A percentile compares a stretch with the other conserved stretches of the same genome.
These are phyloP conservation scores for Venturia oleaginea DNA, from an alignment of 2,329 filamentous ascomycete species.

Conservation along the genomic window DNA sequence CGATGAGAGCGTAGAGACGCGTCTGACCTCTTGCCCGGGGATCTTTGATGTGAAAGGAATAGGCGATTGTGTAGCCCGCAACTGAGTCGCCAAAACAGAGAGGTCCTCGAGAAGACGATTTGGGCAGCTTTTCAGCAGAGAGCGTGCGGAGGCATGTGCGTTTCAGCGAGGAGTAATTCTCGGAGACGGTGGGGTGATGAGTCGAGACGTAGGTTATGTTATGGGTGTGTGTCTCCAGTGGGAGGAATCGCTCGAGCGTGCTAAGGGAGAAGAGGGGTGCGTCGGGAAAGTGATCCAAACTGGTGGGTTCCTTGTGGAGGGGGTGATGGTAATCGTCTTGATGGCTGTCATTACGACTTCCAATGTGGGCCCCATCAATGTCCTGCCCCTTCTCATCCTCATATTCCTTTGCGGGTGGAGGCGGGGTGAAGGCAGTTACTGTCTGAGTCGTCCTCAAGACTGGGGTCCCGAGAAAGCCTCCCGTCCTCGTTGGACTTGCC, in stretches of 20 bases:
- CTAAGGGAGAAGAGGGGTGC: slow-evolving; percentile 24
- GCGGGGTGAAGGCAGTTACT: slow-evolving; percentile 36
- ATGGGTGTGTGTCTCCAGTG: slow-evolving; percentile 39
- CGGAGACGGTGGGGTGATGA: slow-evolving; percentile 44
- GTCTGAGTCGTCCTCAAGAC: slow-evolving; percentile 47
- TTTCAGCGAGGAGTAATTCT: slow-evolving; percentile 45
- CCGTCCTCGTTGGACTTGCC: slow-evolving; percentile 40
- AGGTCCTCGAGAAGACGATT: slow-evolving; percentile 47
- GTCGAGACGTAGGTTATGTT: slow-evolving; percentile 50
- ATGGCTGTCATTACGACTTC: background rate
- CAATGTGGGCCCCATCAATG: background rate
- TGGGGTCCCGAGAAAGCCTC: slow-evolving; percentile 42
- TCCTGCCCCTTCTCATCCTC: slow-evolving; percentile 8
- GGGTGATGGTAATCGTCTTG: background rate
- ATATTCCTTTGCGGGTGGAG: background rate
- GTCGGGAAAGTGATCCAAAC: background rate
- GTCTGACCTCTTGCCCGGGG: slow-evolving; percentile 48
- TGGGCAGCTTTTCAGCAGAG: slow-evolving; percentile 47
- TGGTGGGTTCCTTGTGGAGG: background rate
- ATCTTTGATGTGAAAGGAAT: slow-evolving; percentile 50
- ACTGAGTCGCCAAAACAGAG: slow-evolving; percentile 48
- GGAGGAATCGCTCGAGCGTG: slow-evolving; percentile 27
- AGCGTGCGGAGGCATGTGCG: slow-evolving; percentile 50
- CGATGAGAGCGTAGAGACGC: slow-evolving; percentile 49
- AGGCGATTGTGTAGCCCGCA: slow-evolving; percentile 50